phyloP scores from a whole-genome alignment of 2,329 filamentous ascomycete species.

The Knufia petricola region DNA sequence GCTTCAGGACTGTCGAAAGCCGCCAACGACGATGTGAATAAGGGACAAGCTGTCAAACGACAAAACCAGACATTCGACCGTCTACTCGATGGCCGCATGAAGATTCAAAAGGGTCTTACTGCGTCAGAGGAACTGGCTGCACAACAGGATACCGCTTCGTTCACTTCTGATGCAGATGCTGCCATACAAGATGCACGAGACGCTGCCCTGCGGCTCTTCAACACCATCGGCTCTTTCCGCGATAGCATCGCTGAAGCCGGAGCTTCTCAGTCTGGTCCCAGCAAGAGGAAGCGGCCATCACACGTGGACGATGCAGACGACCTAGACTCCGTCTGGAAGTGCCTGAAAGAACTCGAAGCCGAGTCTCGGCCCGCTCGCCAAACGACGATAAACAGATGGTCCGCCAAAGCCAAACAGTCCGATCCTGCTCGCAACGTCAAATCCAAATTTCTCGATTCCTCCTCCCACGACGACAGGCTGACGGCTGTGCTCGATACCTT shows the following conservation, averaged over 20 bases:
- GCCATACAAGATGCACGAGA: slow-evolving; percentile 70
- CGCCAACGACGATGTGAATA: slow-evolving; percentile 66
- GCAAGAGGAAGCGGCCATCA: slow-evolving; percentile 42
- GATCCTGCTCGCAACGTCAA: slow-evolving; percentile 38
- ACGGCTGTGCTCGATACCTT: slow-evolving; percentile 37
- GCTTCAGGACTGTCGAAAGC: slow-evolving; percentile 56
- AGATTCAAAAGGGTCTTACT: slow-evolving; percentile 81
- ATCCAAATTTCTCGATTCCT: slow-evolving; percentile 47
- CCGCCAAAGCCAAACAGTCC: slow-evolving; percentile 60
- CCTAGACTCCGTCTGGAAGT: slow-evolving; percentile 60
- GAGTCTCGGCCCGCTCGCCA: slow-evolving; percentile 53
- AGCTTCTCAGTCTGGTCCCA: slow-evolving; percentile 20
- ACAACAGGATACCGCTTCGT: background rate
- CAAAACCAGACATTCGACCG: slow-evolving; percentile 82
- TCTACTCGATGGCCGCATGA: slow-evolving; percentile 80
- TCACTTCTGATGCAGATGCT: slow-evolving; percentile 25
- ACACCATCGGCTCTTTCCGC: slow-evolving; percentile 47
- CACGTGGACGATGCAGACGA: slow-evolving; percentile 42
- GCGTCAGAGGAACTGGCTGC: slow-evolving; percentile 34
- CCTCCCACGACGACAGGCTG: slow-evolving; percentile 42
- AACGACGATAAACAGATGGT: slow-evolving; percentile 80
- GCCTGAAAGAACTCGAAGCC: slow-evolving; percentile 58
- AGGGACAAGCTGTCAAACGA: slow-evolving; percentile 74
- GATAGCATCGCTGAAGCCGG: slow-evolving; percentile 28
- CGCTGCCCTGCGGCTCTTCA: slow-evolving; percentile 76